Evolutionary conservation across 2,329 filamentous ascomycete species (phyloP).

Genomic region (Hypoxylon sp.): DNA sequence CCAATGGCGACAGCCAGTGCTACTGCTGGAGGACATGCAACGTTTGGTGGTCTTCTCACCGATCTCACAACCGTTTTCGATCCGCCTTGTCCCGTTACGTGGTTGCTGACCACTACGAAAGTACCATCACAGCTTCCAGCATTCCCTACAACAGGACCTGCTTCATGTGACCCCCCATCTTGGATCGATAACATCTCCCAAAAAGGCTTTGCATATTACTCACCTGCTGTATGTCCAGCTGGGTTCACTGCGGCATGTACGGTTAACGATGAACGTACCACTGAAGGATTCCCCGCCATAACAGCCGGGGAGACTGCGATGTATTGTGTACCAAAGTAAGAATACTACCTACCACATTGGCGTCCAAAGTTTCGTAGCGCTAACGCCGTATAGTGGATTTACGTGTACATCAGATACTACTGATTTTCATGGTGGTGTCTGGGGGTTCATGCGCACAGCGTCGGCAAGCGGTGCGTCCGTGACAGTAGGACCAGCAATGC

Average conservation of each 20-base stretch:
- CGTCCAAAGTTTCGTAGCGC: not conserved
- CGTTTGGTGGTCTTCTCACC: slow-evolving; percentile 40
- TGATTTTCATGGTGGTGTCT: slow-evolving; percentile 51
- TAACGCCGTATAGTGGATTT: slow-evolving; percentile 44
- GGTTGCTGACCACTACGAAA: slow-evolving; percentile 52
- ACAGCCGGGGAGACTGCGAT: slow-evolving; percentile 45
- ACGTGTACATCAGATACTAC: slow-evolving; percentile 53
- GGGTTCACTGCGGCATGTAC: slow-evolving; percentile 50
- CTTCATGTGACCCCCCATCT: slow-evolving; percentile 48
- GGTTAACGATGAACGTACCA: slow-evolving; percentile 40
- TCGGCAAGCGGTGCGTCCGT: slow-evolving; percentile 1
- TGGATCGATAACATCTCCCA: slow-evolving; percentile 49
- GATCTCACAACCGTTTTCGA: slow-evolving; percentile 53
- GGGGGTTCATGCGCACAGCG: slow-evolving; percentile 43
- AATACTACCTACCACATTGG: too few relatives aligned
- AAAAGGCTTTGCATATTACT: slow-evolving; percentile 52
- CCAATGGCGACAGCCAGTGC: slow-evolving; percentile 20
- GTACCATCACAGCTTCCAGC: slow-evolving; percentile 51
- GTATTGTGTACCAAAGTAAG: slow-evolving; percentile 47
- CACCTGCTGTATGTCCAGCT: slow-evolving; percentile 52
- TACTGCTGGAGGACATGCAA: slow-evolving; percentile 27
- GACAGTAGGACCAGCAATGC: slow-evolving; percentile 48
- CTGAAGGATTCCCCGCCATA: slow-evolving; percentile 46
- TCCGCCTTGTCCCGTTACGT: slow-evolving; percentile 51
- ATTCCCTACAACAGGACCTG: slow-evolving; percentile 46